These are phyloP conservation scores for Polyporus arcularius DNA, from an alignment of 768 basidiomycete species.

Conservation along the genomic window DNA sequence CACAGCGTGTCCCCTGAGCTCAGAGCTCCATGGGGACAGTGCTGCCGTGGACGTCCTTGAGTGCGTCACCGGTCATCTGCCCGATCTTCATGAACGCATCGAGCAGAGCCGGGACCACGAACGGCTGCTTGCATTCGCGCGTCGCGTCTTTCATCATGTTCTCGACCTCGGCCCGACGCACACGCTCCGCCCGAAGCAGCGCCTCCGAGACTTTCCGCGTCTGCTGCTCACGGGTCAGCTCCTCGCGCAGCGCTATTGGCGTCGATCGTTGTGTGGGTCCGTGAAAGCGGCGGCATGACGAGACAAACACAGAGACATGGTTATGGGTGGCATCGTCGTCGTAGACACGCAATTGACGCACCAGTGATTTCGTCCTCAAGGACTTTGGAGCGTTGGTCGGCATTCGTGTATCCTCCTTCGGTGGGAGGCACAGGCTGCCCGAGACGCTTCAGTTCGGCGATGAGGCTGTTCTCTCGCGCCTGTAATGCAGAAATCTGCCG, in stretches of 20 bases:
- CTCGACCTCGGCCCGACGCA: conserved; percentile 24
- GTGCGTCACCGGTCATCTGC: conserved; percentile 27
- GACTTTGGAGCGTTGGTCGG: not conserved
- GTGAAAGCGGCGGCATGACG: not conserved
- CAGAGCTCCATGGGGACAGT: conserved; percentile 7
- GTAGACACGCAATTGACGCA: conserved; percentile 7
- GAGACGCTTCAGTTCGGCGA: conserved; percentile 17
- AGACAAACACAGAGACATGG: not conserved
- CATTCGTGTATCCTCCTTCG: conserved; percentile 1
- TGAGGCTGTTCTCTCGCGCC: conserved; percentile 20
- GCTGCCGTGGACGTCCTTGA: conserved; percentile 3
- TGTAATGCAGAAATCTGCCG: conserved; percentile 29
- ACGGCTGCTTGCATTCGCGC: conserved; percentile 29
- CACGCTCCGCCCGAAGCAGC: conserved; percentile 26
- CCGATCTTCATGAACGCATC: conserved; percentile 33
- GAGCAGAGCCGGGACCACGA: conserved; percentile 34
- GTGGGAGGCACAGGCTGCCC: conserved; percentile 6
- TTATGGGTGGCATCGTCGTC: not conserved
- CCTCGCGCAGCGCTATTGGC: conserved; percentile 22
- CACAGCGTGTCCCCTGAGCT: not conserved
- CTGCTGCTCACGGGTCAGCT: conserved; percentile 20
- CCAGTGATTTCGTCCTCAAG: conserved; percentile 19
- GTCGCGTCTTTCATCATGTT: conserved; percentile 26
- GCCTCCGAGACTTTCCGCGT: conserved; percentile 25
- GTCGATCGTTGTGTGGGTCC: not conserved